phyloP scores from a whole-genome alignment of 2,329 filamentous ascomycete species.

The Mycogone perniciosa region DNA sequence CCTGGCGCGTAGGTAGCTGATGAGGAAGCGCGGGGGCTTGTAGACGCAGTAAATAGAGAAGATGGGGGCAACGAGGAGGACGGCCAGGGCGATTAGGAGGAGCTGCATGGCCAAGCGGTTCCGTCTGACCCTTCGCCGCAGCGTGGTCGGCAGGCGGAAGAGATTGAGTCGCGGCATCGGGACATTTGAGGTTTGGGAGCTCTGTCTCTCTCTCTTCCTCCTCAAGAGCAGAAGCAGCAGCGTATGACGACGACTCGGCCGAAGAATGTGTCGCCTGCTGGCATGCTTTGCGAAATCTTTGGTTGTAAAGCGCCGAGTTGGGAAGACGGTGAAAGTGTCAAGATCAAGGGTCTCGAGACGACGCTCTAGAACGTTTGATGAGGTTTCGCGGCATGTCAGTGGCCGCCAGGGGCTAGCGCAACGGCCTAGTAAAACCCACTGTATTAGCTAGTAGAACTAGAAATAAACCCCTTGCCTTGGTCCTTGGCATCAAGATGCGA shows the following conservation, averaged over 20 bases:
- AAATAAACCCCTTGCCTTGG: too few species aligned
- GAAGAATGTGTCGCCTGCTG: not conserved
- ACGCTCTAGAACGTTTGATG: not conserved
- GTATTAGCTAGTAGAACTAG: too few species aligned
- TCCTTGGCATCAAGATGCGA: too few species aligned
- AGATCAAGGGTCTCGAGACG: too few species aligned
- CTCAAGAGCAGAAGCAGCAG: not conserved
- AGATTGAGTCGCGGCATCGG: slow-evolving; percentile 38
- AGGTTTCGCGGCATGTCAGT: not conserved
- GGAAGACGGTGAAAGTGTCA: slow-evolving; percentile 2
- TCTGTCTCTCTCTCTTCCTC: not conserved
- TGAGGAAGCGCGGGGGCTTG: slow-evolving; percentile 68
- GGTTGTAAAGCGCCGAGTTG: not conserved
- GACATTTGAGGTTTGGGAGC: not conserved
- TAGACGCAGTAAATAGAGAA: slow-evolving; percentile 63
- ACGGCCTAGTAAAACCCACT: too few species aligned
- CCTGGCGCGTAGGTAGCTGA: slow-evolving; percentile 61
- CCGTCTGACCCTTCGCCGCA: slow-evolving; percentile 51
- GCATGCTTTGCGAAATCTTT: not conserved
- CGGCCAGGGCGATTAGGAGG: slow-evolving; percentile 31
- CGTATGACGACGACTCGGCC: too few species aligned
- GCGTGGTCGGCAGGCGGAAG: slow-evolving; percentile 49
- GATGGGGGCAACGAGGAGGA: slow-evolving; percentile 32
- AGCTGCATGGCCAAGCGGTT: slow-evolving; percentile 52
- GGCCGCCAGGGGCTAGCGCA: too few species aligned